Conservation (phyloP, 441 rosid genomes). For the Codiaeum variegatum region DNA sequence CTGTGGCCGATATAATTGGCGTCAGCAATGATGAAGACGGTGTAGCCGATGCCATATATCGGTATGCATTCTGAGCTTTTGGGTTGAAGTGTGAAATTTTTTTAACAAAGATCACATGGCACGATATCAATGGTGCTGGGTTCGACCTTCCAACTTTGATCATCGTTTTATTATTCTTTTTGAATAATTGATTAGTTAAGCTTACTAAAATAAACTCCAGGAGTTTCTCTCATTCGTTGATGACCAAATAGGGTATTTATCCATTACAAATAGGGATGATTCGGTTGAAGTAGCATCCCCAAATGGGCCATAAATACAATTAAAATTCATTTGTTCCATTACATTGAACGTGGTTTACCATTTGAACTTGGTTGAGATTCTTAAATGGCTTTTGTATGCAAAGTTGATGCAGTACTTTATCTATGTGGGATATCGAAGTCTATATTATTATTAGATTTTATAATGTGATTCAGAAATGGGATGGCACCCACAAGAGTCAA, state of each 20-base stretch:
- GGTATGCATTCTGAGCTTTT: constrained; percentile 57
- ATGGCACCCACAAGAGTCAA: not conserved
- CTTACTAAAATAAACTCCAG: not conserved
- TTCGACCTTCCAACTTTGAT: constrained; percentile 20
- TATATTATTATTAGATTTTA: not conserved
- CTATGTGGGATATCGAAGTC: not conserved
- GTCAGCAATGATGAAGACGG: constrained; percentile 85
- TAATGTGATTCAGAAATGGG: not conserved
- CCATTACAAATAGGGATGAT: not conserved
- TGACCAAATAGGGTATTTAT: not conserved
- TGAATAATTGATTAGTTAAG: not conserved
- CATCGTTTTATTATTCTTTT: not conserved
- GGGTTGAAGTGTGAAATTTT: not conserved
- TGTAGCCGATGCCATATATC: constrained; percentile 81
- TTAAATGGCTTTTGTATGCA: not conserved
- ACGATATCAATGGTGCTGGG: not conserved
- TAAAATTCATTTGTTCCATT: not conserved
- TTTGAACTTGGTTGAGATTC: constrained; percentile 4
- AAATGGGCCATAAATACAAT: not conserved
- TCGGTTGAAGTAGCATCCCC: not conserved
- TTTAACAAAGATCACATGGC: not conserved
- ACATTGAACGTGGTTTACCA: not conserved
- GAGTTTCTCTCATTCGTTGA: not conserved
- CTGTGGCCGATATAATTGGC: constrained; percentile 71
- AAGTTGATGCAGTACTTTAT: not conserved